Evolutionary conservation across 1,139 yeast genomes (phyloP).

Genomic region (Debaryomycetaceae sp.): DNA sequence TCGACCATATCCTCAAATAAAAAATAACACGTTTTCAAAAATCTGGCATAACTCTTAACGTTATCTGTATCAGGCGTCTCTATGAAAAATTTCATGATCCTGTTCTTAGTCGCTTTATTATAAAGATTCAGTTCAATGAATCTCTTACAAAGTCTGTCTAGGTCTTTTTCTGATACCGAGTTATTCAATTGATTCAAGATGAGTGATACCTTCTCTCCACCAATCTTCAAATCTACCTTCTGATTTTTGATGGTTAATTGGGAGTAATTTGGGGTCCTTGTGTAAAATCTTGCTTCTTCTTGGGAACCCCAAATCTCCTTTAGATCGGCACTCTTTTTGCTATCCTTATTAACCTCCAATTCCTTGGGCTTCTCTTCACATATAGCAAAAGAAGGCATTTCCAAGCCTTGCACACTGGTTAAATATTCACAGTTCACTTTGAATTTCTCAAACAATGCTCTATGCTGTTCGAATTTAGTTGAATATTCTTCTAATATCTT

Average conservation of each 20-base stretch:
- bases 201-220: slow-evolving; percentile 44
- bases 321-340: slow-evolving; percentile 26
- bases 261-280: slow-evolving; percentile 22
- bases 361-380: slow-evolving; percentile 11
- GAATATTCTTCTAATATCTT: slow-evolving; percentile 53
- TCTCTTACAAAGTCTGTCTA: slow-evolving; percentile 55
- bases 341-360: slow-evolving; percentile 16
- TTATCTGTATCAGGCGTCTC: slow-evolving; percentile 45
- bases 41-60: slow-evolving; percentile 56
- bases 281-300: slow-evolving; percentile 62
- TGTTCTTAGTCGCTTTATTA: slow-evolving; percentile 70
- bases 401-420: slow-evolving; percentile 35
- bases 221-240: slow-evolving; percentile 9
- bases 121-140: slow-evolving; percentile 53
- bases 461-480: slow-evolving; percentile 35
- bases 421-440: slow-evolving; percentile 41
- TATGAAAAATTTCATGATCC: slow-evolving; percentile 55
- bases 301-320: slow-evolving; percentile 61
- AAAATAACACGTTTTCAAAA: slow-evolving; percentile 57
- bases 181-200: slow-evolving; percentile 46
- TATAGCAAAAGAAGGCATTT: slow-evolving; percentile 27
- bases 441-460: slow-evolving; percentile 43
- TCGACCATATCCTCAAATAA: slow-evolving; percentile 51
- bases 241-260: background rate
- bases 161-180: slow-evolving; percentile 42